Percentiles rank a stretch among this genome's conserved stretches.
These are phyloP conservation scores for Nemania bipapillata DNA, from an alignment of 2,329 filamentous ascomycete species.

Conservation along the genomic window DNA sequence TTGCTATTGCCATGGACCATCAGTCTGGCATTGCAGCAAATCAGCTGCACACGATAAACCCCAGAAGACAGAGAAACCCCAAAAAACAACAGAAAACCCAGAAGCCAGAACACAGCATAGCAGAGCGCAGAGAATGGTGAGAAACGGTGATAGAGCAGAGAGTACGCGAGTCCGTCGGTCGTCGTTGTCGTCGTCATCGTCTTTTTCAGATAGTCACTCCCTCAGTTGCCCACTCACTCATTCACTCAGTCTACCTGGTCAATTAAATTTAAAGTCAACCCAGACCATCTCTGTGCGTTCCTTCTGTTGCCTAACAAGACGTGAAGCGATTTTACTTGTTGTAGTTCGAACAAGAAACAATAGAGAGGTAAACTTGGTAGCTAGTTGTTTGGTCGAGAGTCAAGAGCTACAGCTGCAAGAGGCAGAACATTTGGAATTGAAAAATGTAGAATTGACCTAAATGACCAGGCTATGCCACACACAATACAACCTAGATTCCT, in stretches of 20 bases:
- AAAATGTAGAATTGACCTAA: too few species aligned
- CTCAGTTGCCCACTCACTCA: background rate
- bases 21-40: too few species aligned
- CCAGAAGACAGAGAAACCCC: background rate
- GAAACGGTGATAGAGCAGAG: background rate
- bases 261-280: background rate
- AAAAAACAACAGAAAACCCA: slow-evolving; percentile 18
- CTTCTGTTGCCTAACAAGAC: background rate
- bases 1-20: background rate
- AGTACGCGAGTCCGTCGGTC: background rate
- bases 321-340: too few species aligned
- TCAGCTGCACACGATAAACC: background rate
- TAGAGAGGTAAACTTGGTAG: too few species aligned
- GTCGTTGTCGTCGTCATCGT: background rate
- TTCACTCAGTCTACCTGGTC: background rate
- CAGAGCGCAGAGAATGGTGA: background rate
- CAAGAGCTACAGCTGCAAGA: too few species aligned
- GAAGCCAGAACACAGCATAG: background rate
- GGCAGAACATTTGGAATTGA: too few species aligned
- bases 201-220: slow-evolving; percentile 3
- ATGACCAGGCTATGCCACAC: too few species aligned
- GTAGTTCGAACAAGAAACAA: too few species aligned
- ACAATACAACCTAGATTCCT: too few species aligned
- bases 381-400: too few species aligned
- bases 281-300: background rate